These are phyloP conservation scores for Penicillium desertorum DNA, from an alignment of 495 filamentous ascomycete species.

Conservation along the genomic window DNA sequence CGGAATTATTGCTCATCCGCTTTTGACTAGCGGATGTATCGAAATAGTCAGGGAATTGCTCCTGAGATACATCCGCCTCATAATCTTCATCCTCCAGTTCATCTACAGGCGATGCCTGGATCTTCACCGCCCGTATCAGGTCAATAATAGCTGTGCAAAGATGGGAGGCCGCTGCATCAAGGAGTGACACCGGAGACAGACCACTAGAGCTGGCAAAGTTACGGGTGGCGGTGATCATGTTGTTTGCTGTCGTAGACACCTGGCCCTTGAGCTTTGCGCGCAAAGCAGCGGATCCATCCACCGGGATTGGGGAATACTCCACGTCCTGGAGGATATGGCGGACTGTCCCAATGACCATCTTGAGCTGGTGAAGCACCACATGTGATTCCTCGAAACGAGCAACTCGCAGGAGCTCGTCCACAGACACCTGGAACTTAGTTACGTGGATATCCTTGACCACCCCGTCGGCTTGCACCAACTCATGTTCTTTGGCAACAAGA, in stretches of 20 bases:
- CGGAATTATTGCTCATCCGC: constrained; percentile 50
- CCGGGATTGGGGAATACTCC: constrained; percentile 52
- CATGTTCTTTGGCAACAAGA: constrained; percentile 64
- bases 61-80: constrained; percentile 41
- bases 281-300: constrained; percentile 42
- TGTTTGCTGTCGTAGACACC: constrained; percentile 90
- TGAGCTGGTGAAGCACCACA: constrained; percentile 75
- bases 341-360: constrained; percentile 74
- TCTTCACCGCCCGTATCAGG: constrained; percentile 77
- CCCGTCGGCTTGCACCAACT: constrained; percentile 69
- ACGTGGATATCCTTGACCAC: constrained; percentile 87
- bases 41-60: constrained; percentile 52
- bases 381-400: constrained; percentile 72
- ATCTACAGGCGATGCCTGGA: constrained; percentile 68
- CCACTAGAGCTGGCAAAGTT: constrained; percentile 80
- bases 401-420: constrained; percentile 84
- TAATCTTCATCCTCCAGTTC: constrained; percentile 79
- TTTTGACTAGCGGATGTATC: constrained; percentile 46
- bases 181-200: constrained; percentile 87
- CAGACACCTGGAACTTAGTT: constrained; percentile 90
- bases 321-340: constrained; percentile 79
- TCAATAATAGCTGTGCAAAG: constrained; percentile 83
- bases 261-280: constrained; percentile 68
- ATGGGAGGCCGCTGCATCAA: constrained; percentile 96
- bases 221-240: constrained; percentile 89